These are phyloP conservation scores for Cenchrus americanus DNA, from an alignment of 176 grass and related monocot genomes.

Conservation along the genomic window DNA sequence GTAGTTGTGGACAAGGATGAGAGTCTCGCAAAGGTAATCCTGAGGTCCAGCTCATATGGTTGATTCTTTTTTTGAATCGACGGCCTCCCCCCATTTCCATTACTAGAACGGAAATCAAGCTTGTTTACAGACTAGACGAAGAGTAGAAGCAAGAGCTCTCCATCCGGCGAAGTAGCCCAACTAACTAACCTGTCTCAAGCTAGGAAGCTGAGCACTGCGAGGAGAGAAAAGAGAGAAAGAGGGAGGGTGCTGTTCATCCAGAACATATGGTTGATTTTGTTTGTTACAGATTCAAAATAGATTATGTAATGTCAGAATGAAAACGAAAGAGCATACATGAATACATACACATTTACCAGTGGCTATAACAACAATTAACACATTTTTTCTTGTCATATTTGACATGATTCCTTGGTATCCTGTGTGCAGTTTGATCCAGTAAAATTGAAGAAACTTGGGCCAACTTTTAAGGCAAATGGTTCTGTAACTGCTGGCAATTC, in stretches of 20 bases:
- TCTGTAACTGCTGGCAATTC: constrained; percentile 84
- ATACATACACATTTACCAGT: not conserved
- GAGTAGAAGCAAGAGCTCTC: too few relatives aligned
- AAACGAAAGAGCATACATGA: not conserved
- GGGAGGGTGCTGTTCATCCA: too few relatives aligned
- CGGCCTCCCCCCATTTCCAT: too few relatives aligned
- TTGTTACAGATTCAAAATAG: not conserved
- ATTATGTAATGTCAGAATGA: not conserved
- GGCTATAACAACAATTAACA: not conserved
- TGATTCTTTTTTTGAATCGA: too few relatives aligned
- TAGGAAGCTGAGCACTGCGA: too few relatives aligned
- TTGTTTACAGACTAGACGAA: too few relatives aligned
- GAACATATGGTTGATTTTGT: constrained; percentile 9
- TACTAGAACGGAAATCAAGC: too few relatives aligned
- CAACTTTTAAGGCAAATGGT: constrained; percentile 72
- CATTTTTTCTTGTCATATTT: not conserved
- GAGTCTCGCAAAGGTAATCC: constrained; percentile 83
- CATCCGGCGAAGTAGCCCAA: too few relatives aligned
- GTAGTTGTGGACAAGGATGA: constrained; percentile 87
- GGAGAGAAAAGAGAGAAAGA: too few relatives aligned
- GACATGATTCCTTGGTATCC: constrained; percentile 26
- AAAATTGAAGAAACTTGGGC: constrained; percentile 73
- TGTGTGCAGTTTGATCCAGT: constrained; percentile 66
- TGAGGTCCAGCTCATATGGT: not conserved
- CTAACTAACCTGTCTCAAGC: too few relatives aligned